phyloP scores from a whole-genome alignment of 1,284 basidiomycete genomes.

The Leccinum fallax region DNA sequence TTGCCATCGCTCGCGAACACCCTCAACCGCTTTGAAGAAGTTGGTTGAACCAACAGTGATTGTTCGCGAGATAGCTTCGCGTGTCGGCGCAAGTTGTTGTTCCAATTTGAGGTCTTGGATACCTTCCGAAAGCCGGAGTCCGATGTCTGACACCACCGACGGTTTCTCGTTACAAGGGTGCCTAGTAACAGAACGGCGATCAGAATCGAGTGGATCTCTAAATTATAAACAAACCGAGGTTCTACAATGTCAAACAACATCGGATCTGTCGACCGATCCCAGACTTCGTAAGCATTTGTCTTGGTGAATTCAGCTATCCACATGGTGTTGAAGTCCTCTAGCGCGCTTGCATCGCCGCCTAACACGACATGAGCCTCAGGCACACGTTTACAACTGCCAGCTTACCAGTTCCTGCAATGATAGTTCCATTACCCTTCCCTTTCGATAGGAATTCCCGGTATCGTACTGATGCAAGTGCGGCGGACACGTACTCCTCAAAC shows the following conservation, averaged over 20 bases:
- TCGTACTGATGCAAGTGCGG: constrained; percentile 81
- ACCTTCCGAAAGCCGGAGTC: constrained; percentile 85
- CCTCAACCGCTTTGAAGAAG: constrained; percentile 86
- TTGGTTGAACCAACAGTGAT: constrained; percentile 75
- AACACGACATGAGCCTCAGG: constrained; percentile 9
- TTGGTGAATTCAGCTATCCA: constrained; percentile 86
- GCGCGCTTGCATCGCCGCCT: constrained; percentile 48
- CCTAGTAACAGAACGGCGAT: constrained; percentile 37
- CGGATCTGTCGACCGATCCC: constrained; percentile 87
- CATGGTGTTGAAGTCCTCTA: constrained; percentile 78
- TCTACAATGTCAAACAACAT: constrained; percentile 92
- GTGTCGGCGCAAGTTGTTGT: constrained; percentile 85
- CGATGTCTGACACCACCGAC: constrained; percentile 87
- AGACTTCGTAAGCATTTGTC: constrained; percentile 84
- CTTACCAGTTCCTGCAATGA: constrained; percentile 64
- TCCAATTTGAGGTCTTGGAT: constrained; percentile 90
- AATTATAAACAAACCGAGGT: constrained; percentile 59
- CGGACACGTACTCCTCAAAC: constrained; percentile 86
- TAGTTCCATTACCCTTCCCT: constrained; percentile 60
- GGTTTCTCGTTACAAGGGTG: constrained; percentile 90
- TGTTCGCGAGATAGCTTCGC: constrained; percentile 82
- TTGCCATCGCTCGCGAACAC: constrained; percentile 76
- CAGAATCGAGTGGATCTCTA: constrained; percentile 4
- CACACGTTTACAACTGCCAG: constrained; percentile 1
- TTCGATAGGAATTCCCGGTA: constrained; percentile 81